A percentile compares a stretch with the other conserved stretches of the same genome.
Conservation (phyloP, 1,284 basidiomycete species). For the Flammula alnicola region DNA sequence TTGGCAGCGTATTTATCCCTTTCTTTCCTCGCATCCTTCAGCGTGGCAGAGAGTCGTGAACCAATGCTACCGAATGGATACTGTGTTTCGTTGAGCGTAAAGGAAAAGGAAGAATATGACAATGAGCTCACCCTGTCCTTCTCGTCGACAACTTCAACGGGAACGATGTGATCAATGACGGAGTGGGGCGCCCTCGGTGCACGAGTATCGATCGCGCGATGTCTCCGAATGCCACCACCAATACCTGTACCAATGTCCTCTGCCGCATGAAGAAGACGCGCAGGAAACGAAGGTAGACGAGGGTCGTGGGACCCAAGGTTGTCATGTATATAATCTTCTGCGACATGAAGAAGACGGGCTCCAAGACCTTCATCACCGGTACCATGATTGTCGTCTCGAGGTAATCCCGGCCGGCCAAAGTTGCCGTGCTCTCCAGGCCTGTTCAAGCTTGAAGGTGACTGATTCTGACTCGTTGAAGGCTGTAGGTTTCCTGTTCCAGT, state of each 20-base stretch:
- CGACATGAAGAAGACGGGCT: slow-evolving; percentile 4
- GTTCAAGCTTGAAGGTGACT: background rate
- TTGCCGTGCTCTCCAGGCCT: background rate
- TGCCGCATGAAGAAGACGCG: background rate
- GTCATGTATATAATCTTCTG: slow-evolving; percentile 8
- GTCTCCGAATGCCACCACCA: background rate
- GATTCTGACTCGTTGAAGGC: no score
- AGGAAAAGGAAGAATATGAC: no score
- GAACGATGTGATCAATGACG: slow-evolving; percentile 9
- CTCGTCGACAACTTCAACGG: background rate
- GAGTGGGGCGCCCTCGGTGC: slow-evolving; percentile 1
- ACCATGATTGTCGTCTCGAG: no score
- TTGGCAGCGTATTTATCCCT: slow-evolving; percentile 45
- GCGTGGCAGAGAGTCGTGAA: no score
- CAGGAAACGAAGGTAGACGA: slow-evolving; percentile 5
- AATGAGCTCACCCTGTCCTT: no score
- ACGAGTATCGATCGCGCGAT: background rate
- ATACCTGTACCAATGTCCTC: no score
- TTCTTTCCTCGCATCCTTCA: slow-evolving; percentile 43
- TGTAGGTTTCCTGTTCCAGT: background rate
- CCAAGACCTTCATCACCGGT: background rate
- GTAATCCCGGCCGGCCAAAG: no score
- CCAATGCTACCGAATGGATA: no score
- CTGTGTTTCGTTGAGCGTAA: no score
- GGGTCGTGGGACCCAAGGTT: background rate